Conservation (phyloP, 1,284 basidiomycete species). For the Ustilago bromivora region DNA sequence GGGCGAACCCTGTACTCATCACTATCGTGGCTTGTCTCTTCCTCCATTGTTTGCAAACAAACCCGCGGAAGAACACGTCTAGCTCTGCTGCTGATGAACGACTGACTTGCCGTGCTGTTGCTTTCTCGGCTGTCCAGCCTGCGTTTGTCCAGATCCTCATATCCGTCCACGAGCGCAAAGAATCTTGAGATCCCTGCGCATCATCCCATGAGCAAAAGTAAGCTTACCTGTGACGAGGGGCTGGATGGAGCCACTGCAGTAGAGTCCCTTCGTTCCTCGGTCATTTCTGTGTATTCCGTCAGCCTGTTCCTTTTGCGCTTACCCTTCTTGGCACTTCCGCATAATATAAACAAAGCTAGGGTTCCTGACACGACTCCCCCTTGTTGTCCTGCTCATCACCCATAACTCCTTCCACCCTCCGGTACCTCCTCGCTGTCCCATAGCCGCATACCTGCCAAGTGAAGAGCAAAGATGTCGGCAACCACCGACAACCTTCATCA, state of each 20-base stretch:
- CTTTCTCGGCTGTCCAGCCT: neutral
- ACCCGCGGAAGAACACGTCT: neutral
- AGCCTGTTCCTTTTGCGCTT: neutral
- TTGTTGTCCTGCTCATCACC: neutral
- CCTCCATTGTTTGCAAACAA: neutral
- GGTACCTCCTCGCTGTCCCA: neutral
- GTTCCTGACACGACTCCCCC: neutral
- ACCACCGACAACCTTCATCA: slow-evolving; percentile 22
- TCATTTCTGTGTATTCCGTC: neutral
- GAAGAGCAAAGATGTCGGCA: neutral
- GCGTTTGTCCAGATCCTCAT: slow-evolving; percentile 3
- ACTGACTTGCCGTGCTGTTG: neutral
- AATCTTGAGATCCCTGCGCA: neutral
- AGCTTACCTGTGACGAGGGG: neutral
- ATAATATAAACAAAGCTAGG: neutral
- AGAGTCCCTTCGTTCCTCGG: neutral
- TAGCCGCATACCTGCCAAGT: neutral
- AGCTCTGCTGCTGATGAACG: neutral
- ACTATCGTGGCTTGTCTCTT: neutral
- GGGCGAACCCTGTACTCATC: slow-evolving; percentile 1
- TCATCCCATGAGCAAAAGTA: neutral
- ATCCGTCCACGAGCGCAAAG: neutral
- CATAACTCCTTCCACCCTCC: neutral
- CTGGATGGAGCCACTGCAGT: neutral
- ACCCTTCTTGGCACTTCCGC: neutral